These are phyloP conservation scores for Barnettozyma botsteinii DNA, from an alignment of 805 yeast species.

Conservation along the genomic window DNA sequence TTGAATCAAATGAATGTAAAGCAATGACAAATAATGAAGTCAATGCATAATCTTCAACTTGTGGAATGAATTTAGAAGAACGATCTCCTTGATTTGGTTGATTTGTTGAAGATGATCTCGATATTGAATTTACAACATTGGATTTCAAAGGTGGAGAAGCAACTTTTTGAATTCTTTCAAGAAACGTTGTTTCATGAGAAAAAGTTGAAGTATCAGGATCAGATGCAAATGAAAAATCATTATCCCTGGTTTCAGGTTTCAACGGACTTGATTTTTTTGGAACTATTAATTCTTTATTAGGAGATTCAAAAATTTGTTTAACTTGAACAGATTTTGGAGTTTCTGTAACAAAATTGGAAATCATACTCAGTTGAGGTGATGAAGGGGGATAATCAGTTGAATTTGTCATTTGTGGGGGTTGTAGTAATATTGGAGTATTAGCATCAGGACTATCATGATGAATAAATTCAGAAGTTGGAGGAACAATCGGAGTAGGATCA, in stretches of 20 bases:
- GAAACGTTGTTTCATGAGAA: constrained; percentile 17
- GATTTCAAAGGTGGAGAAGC: no score
- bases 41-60: constrained; percentile 35
- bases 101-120: neutral
- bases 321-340: constrained; percentile 6
- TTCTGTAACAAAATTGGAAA: constrained; percentile 1
- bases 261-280: neutral
- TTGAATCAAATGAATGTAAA: constrained; percentile 51
- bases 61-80: constrained; percentile 3
- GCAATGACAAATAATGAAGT: constrained; percentile 53
- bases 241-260: neutral
- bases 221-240: constrained; percentile 11
- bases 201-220: constrained; percentile 17
- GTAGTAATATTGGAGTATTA: constrained; percentile 1
- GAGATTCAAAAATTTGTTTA: constrained; percentile 2
- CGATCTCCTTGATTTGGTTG: neutral
- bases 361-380: constrained; percentile 6
- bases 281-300: neutral
- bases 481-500: constrained; percentile 5
- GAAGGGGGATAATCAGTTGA: neutral
- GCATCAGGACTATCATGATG: neutral
- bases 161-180: neutral
- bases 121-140: no score
- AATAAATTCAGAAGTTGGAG: neutral
- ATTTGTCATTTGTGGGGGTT: neutral